Evolutionary conservation across 2,329 filamentous ascomycete genomes (phyloP).

Genomic region (Microcyclospora pomicola): DNA sequence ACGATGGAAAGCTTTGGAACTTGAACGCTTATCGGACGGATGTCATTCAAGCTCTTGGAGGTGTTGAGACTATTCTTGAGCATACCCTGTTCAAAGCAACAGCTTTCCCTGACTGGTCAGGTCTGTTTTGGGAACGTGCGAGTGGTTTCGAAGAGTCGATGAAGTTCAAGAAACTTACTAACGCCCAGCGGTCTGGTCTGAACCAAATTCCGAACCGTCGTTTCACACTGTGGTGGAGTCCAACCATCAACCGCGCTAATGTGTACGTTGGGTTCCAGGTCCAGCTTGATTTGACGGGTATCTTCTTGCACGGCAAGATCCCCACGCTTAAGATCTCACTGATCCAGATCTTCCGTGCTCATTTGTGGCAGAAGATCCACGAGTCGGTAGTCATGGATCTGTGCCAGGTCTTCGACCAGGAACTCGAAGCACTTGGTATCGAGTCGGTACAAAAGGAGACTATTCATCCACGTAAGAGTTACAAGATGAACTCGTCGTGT

Average conservation of each 20-base stretch:
- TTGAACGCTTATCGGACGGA: constrained; percentile 91
- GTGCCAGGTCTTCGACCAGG: constrained; percentile 96
- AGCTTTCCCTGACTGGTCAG: constrained; percentile 93
- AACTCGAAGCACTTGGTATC: constrained; percentile 86
- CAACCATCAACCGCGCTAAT: constrained; percentile 47
- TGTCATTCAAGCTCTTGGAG: constrained; percentile 87
- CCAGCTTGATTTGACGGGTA: constrained; percentile 91
- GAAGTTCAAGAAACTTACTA: constrained; percentile 99
- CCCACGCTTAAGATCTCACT: constrained; percentile 94
- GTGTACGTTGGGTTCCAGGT: constrained; percentile 99
- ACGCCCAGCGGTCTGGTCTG: constrained; percentile 88
- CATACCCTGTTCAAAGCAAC: constrained; percentile 72
- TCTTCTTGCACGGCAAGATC: constrained; percentile 98
- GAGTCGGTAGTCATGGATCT: constrained; percentile 98
- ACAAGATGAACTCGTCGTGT: constrained; percentile 99
- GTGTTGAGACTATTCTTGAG: constrained; percentile 95
- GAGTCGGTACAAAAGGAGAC: constrained; percentile 98
- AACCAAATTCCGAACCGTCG: constrained; percentile 98
- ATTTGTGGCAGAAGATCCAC: constrained; percentile 99
- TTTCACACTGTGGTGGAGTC: constrained; percentile 95
- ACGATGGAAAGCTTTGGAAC: constrained; percentile 97
- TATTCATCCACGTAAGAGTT: constrained; percentile 96
- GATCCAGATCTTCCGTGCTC: constrained; percentile 97
- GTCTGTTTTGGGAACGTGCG: constrained; percentile 60
- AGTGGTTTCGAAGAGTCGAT: constrained; percentile 41